Evolutionary conservation across 2,329 filamentous ascomycete species (phyloP), one percentile per base, ranked within the genome.

Genomic region (Trichoderma sp.): DNA sequence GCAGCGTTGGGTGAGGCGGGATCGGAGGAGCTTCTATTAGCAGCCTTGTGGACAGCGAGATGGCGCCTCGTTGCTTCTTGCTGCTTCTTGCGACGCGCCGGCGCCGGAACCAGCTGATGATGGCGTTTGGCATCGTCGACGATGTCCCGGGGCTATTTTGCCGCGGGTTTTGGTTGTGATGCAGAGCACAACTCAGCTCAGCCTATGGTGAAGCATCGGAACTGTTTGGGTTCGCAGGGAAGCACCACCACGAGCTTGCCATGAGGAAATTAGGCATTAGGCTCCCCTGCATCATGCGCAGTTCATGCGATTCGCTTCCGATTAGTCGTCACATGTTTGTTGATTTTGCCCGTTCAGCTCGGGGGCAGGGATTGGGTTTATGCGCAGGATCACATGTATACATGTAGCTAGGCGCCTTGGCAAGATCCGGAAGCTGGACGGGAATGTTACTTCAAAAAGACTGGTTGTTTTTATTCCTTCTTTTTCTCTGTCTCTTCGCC

Each of bases 41-140:
- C 6, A 47, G 36, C 12, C 18, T 34, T 4, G 56, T n/a, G 18
- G 43, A 34, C 9, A 26, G n/a, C 57, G 24, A 21, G 56, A 39
- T 15, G 14, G 61, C 3, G 34, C 56, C 39, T 61, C 28, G 66
- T n/a, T 62, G 53, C 18, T n/a, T 56, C 3, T 26, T 47, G 9
- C 63, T 60, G 60, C 36, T 65, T 5, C 53, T 61, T 47, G 60
- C 67, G 57, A 51, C 72, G 53, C 69, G 69, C 21, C 47, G 56
- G n/a, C 43, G 63, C 21, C 56, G n/a, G 57, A 73, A 71, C 72
- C 72, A 73, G 28, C 24, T 64, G 26, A 56, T 64, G 34, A 72
- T 51, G 51, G 60, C 66, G 51, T 72, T 72, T 14, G 71, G 43
- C 71, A 72, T 72, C 24, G 43, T 51, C n/a, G 43, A 51, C 43